These are phyloP conservation scores for Thermomucor indicae-seudaticae DNA, from an alignment of 371 early-diverging fungal genomes.

Conservation along the genomic window DNA sequence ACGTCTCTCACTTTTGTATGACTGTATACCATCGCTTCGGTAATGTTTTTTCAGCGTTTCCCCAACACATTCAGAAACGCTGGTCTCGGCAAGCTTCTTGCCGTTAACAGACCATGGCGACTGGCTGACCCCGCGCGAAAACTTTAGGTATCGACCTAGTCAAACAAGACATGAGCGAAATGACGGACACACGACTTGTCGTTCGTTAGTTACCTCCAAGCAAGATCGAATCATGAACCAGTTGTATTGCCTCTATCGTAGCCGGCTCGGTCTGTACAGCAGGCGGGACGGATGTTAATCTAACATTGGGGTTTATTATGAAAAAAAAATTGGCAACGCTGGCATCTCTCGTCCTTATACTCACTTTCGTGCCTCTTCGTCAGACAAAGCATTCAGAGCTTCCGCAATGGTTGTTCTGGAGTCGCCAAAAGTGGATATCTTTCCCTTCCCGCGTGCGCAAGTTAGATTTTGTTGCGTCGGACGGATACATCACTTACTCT, in stretches of 20 bases:
- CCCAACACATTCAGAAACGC: slow-evolving; percentile 81
- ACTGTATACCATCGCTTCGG: slow-evolving; percentile 7
- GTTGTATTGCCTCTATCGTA: slow-evolving; percentile 25
- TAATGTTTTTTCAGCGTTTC: slow-evolving; percentile 49
- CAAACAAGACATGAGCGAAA: slow-evolving; percentile 1
- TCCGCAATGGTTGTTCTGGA: slow-evolving; percentile 51
- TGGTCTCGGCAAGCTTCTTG: slow-evolving; percentile 64
- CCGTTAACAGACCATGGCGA: slow-evolving; percentile 83
- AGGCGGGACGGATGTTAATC: slow-evolving; percentile 47
- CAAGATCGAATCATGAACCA: slow-evolving; percentile 48
- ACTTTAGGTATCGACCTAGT: slow-evolving; percentile 83
- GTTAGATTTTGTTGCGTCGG: not conserved
- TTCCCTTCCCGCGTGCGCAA: slow-evolving; percentile 28
- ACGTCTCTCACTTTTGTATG: not conserved
- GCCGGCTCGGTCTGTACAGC: slow-evolving; percentile 22
- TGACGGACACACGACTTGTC: too few relatives aligned
- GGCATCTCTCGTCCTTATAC: too few relatives aligned
- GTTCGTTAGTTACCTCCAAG: slow-evolving; percentile 37
- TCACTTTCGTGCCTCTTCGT: slow-evolving; percentile 49
- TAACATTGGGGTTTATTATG: not conserved
- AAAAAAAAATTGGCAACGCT: not conserved
- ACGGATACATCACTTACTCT: slow-evolving; percentile 32
- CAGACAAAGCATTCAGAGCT: slow-evolving; percentile 48
- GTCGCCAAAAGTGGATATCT: slow-evolving; percentile 45
- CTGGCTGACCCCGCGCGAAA: slow-evolving; percentile 80